Conservation (phyloP, 2,329 filamentous ascomycete genomes). For the Aspergillus jensenii region DNA sequence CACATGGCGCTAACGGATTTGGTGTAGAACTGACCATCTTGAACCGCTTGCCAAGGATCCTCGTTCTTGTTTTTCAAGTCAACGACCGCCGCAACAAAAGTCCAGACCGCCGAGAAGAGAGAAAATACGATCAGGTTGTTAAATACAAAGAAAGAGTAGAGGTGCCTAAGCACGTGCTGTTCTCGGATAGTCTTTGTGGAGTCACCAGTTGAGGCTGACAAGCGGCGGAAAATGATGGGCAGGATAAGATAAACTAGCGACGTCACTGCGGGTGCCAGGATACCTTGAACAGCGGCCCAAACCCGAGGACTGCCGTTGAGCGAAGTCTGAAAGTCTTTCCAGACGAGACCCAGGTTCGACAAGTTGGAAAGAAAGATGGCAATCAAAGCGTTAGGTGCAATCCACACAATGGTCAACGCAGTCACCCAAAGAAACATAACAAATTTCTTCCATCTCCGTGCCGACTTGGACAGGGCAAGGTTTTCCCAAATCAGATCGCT, state of each 20-base stretch:
- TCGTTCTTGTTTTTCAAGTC: constrained; percentile 55
- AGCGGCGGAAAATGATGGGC: constrained; percentile 84
- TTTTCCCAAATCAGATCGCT: constrained; percentile 98
- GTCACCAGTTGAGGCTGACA: constrained; percentile 82
- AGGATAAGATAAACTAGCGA: constrained; percentile 85
- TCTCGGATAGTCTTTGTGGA: constrained; percentile 90
- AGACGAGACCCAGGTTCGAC: constrained; percentile 74
- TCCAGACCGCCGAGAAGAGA: constrained; percentile 80
- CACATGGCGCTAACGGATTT: constrained; percentile 74
- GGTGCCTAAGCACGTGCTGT: constrained; percentile 82
- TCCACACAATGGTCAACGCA: constrained; percentile 79
- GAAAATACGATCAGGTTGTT: constrained; percentile 97
- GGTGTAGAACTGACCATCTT: constrained; percentile 61
- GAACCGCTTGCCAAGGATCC: constrained; percentile 68
- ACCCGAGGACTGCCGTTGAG: constrained; percentile 63
- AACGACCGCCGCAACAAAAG: constrained; percentile 67
- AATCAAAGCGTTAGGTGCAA: constrained; percentile 90
- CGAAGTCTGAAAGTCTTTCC: constrained; percentile 69
- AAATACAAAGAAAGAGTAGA: constrained; percentile 95
- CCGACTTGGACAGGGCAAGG: constrained; percentile 67
- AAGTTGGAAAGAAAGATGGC: constrained; percentile 90
- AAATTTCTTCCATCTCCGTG: constrained; percentile 70
- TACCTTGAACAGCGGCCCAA: constrained; percentile 91
- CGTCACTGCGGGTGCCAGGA: constrained; percentile 81
- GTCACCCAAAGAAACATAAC: constrained; percentile 83